Evolutionary conservation across 106 monocot genomes (phyloP).

Genomic region (Ottelia alismoides): DNA sequence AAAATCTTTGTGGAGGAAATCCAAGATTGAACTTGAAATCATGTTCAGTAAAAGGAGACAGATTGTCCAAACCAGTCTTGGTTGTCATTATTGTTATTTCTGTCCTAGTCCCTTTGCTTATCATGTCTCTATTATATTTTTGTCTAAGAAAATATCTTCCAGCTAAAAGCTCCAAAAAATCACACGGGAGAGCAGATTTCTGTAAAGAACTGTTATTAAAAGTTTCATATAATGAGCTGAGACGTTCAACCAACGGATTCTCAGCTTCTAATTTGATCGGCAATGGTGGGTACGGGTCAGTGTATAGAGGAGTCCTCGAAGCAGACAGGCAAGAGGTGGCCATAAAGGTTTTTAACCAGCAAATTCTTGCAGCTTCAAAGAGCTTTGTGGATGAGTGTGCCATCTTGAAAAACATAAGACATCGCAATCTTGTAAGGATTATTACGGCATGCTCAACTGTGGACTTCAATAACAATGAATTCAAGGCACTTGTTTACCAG

Average conservation of each 20-base stretch:
- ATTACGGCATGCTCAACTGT: slow-evolving; percentile 1
- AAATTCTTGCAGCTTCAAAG: neutral
- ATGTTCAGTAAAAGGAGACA: neutral
- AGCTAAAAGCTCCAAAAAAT: neutral
- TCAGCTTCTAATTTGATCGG: neutral
- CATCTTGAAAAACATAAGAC: neutral
- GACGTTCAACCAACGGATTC: neutral
- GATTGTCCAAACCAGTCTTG: neutral
- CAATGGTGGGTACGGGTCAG: neutral
- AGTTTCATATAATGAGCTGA: neutral
- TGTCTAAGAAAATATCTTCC: neutral
- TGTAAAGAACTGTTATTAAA: neutral
- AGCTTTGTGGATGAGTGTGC: slow-evolving; percentile 1
- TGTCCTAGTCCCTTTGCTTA: neutral
- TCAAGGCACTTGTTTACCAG: slow-evolving; percentile 2
- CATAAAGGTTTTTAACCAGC: neutral
- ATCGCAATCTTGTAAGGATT: slow-evolving; percentile 4
- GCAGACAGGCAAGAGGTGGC: neutral
- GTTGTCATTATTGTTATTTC: neutral
- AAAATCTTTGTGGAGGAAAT: neutral
- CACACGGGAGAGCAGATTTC: neutral
- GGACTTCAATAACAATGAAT: neutral
- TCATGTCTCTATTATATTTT: neutral
- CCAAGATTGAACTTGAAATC: neutral
- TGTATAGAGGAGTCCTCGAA: slow-evolving; percentile 1